These are phyloP conservation scores for Stereum hirsutum DNA, from an alignment of 1,284 basidiomycete genomes.

Conservation along the genomic window DNA sequence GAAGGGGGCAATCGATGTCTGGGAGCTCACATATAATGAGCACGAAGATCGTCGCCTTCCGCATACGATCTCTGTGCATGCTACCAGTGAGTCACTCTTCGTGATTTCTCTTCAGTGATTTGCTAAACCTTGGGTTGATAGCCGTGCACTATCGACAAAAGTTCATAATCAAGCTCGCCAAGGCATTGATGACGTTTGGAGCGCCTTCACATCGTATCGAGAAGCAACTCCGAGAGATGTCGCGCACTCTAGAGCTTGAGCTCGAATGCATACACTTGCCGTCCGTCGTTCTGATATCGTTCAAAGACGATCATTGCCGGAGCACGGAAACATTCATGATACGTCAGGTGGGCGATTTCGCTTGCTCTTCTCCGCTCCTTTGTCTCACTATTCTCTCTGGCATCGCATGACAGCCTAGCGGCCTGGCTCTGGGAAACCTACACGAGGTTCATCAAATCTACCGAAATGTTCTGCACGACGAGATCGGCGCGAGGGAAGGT, in stretches of 20 bases:
- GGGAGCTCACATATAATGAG: too few relatives aligned
- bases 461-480: conserved; percentile 75
- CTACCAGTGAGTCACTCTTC: too few relatives aligned
- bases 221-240: conserved; percentile 62
- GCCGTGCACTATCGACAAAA: conserved; percentile 48
- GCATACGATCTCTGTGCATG: too few relatives aligned
- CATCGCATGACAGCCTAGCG: conserved; percentile 69
- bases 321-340: conserved; percentile 74
- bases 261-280: conserved; percentile 78
- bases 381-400: too few relatives aligned
- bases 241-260: conserved; percentile 75
- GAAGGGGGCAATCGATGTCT: too few relatives aligned
- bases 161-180: conserved; percentile 56
- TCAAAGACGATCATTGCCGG: conserved; percentile 72
- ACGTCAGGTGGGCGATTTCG: too few relatives aligned
- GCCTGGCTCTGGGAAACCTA: conserved; percentile 66
- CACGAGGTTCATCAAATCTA: conserved; percentile 75
- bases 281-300: conserved; percentile 74
- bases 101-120: too few relatives aligned
- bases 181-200: conserved; percentile 61
- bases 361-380: too few relatives aligned
- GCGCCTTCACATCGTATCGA: conserved; percentile 67
- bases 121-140: too few relatives aligned
- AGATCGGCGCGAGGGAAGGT: conserved; percentile 70
- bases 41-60: too few relatives aligned